A percentile compares a stretch with the other conserved stretches of the same genome.
Evolutionary conservation across 805 yeast species (phyloP).

Genomic region (Sugiyamaella marilandica): DNA sequence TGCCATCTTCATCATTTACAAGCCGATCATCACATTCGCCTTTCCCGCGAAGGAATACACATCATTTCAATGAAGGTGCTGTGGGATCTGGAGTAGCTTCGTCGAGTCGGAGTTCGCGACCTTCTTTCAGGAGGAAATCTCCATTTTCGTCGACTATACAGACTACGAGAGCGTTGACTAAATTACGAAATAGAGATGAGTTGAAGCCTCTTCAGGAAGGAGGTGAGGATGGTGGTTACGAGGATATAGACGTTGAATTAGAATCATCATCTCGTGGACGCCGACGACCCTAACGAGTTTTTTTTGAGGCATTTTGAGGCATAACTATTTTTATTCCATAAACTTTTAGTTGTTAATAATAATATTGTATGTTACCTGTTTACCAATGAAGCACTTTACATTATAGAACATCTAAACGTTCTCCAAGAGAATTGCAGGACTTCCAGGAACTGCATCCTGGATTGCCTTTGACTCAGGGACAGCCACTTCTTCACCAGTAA

Average conservation of each 20-base stretch:
- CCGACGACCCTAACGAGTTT: neutral
- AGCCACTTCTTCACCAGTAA: conserved; percentile 65
- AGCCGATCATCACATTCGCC: conserved; percentile 1
- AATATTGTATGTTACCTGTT: neutral
- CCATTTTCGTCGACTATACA: conserved; percentile 11
- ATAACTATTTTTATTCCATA: neutral
- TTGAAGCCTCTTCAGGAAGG: conserved; percentile 12
- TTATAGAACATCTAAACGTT: conserved; percentile 42
- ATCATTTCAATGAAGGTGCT: conserved; percentile 19
- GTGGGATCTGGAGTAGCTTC: conserved; percentile 6
- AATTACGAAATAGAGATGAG: conserved; percentile 1
- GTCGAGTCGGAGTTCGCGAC: neutral
- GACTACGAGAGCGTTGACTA: conserved; percentile 3
- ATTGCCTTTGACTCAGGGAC: conserved; percentile 60
- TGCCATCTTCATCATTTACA: conserved; percentile 5
- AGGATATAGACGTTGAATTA: conserved; percentile 4
- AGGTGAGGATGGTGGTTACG: conserved; percentile 11
- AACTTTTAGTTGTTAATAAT: neutral
- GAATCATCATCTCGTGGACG: neutral
- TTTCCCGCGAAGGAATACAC: neutral
- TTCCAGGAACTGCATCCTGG: conserved; percentile 87
- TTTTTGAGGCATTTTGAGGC: neutral
- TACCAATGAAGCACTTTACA: neutral
- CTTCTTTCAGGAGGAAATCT: conserved; percentile 10
- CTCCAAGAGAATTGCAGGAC: conserved; percentile 76